Percentiles rank a stretch among this genome's conserved stretches.
Conservation (phyloP, 2,329 filamentous ascomycete genomes). For the Nemania abortiva region DNA sequence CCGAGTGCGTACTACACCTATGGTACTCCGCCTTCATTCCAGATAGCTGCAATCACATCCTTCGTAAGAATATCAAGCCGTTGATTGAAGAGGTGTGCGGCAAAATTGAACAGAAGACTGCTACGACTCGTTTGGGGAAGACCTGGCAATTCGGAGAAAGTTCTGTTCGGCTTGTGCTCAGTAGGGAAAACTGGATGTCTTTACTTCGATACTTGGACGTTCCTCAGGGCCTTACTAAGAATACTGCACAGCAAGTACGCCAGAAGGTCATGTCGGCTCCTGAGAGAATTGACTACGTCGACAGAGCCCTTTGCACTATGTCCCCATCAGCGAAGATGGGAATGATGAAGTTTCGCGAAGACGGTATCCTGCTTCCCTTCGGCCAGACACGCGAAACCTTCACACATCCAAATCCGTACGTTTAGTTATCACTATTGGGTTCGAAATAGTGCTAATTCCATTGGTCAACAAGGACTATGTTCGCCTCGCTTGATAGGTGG, state of each 20-base stretch:
- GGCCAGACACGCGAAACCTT: constrained; percentile 28
- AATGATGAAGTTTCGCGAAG: constrained; percentile 27
- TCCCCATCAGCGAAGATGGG: constrained; percentile 17
- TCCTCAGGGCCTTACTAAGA: constrained; percentile 22
- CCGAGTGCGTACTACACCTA: constrained; percentile 31
- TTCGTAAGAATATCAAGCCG: constrained; percentile 21
- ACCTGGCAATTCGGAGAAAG: constrained; percentile 36
- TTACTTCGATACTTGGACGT: constrained; percentile 32
- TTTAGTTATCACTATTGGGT: neutral
- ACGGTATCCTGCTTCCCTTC: constrained; percentile 40
- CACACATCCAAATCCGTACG: constrained; percentile 38
- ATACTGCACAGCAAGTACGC: constrained; percentile 22
- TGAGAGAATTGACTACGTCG: constrained; percentile 26
- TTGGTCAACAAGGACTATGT: constrained; percentile 24
- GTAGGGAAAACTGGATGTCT: constrained; percentile 30
- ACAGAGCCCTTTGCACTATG: constrained; percentile 14
- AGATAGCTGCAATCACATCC: constrained; percentile 13
- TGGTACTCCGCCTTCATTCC: constrained; percentile 38
- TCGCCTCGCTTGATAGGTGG: constrained; percentile 20
- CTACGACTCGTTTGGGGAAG: constrained; percentile 22
- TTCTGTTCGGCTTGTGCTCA: constrained; percentile 33
- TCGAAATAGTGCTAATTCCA: too few species aligned
- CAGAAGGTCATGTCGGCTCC: constrained; percentile 14
- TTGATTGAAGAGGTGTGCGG: constrained; percentile 37
- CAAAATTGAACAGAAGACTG: constrained; percentile 27